Conservation (phyloP, 2,329 filamentous ascomycete species). For the Trichophyton simii region DNA sequence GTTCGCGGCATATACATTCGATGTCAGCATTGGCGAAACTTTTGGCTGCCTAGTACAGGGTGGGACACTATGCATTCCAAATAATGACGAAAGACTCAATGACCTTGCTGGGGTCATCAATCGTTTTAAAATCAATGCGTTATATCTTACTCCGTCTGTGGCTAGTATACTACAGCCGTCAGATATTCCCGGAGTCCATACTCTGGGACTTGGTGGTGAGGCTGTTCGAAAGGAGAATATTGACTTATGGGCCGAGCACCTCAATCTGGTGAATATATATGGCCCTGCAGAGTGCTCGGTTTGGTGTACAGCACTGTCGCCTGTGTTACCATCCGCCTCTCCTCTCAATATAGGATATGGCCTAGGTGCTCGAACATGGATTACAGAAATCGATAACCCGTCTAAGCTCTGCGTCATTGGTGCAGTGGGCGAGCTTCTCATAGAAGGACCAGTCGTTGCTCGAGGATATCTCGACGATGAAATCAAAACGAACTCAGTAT, state of each 20-base stretch:
- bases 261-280: slow-evolving; percentile 29
- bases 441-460: slow-evolving; percentile 28
- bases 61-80: slow-evolving; percentile 47
- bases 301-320: slow-evolving; percentile 16
- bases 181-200: slow-evolving; percentile 27
- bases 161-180: slow-evolving; percentile 29
- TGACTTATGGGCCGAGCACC: slow-evolving; percentile 23
- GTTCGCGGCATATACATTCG: slow-evolving; percentile 39
- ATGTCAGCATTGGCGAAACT: slow-evolving; percentile 40
- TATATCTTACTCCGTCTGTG: slow-evolving; percentile 45
- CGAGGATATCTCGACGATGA: slow-evolving; percentile 31
- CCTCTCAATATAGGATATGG: slow-evolving; percentile 11
- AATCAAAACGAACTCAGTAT: slow-evolving; percentile 21
- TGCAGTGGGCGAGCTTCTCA: slow-evolving; percentile 23
- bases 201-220: slow-evolving; percentile 20
- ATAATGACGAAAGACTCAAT: slow-evolving; percentile 38
- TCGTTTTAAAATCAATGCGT: slow-evolving; percentile 37
- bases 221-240: slow-evolving; percentile 17
- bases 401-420: slow-evolving; percentile 12
- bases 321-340: not conserved
- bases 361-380: slow-evolving; percentile 15
- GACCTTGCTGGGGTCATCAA: slow-evolving; percentile 37
- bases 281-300: slow-evolving; percentile 29
- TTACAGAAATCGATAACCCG: slow-evolving; percentile 21
- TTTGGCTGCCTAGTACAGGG: slow-evolving; percentile 42